Evolutionary conservation across 805 yeast species (phyloP).

Genomic region (Candida hungchunana): DNA sequence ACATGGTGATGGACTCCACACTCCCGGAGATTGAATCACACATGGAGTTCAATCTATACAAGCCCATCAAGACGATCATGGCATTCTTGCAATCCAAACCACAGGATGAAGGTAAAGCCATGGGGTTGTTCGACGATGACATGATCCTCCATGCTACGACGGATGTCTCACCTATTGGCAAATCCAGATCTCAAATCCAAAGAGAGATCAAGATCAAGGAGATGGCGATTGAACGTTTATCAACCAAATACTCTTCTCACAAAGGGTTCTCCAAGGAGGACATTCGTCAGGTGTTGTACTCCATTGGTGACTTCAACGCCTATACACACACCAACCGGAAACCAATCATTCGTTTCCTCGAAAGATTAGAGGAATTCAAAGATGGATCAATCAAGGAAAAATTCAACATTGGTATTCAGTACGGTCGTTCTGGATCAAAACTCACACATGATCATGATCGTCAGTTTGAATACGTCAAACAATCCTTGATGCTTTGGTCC

Average conservation of each 20-base stretch:
- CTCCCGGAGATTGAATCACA: constrained; percentile 64
- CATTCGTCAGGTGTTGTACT: constrained; percentile 66
- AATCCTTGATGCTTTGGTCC: constrained; percentile 72
- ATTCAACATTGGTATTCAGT: constrained; percentile 56
- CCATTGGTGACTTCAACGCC: constrained; percentile 75
- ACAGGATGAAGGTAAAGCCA: constrained; percentile 32
- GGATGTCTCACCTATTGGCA: constrained; percentile 59
- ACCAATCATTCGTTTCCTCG: constrained; percentile 62
- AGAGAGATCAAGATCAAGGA: constrained; percentile 64
- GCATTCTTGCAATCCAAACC: constrained; percentile 39
- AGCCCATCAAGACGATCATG: constrained; percentile 64
- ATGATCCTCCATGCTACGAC: constrained; percentile 59
- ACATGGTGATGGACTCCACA: constrained; percentile 83
- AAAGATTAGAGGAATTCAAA: constrained; percentile 45
- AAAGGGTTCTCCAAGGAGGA: constrained; percentile 51
- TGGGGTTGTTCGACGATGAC: constrained; percentile 51
- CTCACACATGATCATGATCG: constrained; percentile 68
- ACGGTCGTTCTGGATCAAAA: constrained; percentile 66
- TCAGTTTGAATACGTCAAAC: constrained; percentile 71
- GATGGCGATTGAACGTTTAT: constrained; percentile 57
- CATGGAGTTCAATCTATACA: constrained; percentile 72
- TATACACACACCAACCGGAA: constrained; percentile 63
- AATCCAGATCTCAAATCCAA: constrained; percentile 49
- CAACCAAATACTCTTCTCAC: constrained; percentile 41
- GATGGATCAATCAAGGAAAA: constrained; percentile 36